Base-by-base conservation (phyloP, 768 basidiomycete genomes). In the Podaxis sp. region DNA sequence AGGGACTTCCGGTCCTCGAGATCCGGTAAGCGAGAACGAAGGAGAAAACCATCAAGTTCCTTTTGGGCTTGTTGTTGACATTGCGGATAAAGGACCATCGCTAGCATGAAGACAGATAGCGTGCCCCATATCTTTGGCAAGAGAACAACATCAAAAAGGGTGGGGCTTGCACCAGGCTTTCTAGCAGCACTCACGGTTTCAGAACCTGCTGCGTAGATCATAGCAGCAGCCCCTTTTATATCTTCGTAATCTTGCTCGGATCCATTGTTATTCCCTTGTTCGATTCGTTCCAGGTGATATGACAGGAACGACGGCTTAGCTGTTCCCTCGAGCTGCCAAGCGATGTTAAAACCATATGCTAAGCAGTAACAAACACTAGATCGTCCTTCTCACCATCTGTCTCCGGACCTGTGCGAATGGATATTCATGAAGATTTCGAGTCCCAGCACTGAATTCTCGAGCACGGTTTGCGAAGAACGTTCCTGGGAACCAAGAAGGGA, bases 41-140 rank as follows among this genome's bases (percentile, higher is more conserved):
- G 85, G 30, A 87, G 76, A 13, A 88, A 82, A 1, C 67, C 55
- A 68, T 92, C 90, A 13, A 92, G 79, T 66, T 92, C 90, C 17
- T 77, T 73, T 65, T 90, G 88, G 0, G 86, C 89, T 55, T 80
- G 82, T 30, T 66, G 76, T 52, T 85, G 80, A 1, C 78, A 81
- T 37, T 82, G 81, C 0, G 89, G 89, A 67, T 89, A 71, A 6
- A 77, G 72, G 56, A 87, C 77, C 84, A 91, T 87, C 2, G 87
- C 86, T 50, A 91, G 80, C 22, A 92, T 71, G 73, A 91, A 88
- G 44, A 86, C 82, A 24, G 78, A 77, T 36, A 86, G 72, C 12
- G 81, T 71, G 2, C 86, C 83, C 56, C 87, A 75, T 0, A 81
- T 88, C 86, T 84, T 28, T 40, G 4, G 17, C 4, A 20, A 20